Evolutionary conservation across 805 yeast genomes (phyloP).

Genomic region (Tetrapisispora arboricola): DNA sequence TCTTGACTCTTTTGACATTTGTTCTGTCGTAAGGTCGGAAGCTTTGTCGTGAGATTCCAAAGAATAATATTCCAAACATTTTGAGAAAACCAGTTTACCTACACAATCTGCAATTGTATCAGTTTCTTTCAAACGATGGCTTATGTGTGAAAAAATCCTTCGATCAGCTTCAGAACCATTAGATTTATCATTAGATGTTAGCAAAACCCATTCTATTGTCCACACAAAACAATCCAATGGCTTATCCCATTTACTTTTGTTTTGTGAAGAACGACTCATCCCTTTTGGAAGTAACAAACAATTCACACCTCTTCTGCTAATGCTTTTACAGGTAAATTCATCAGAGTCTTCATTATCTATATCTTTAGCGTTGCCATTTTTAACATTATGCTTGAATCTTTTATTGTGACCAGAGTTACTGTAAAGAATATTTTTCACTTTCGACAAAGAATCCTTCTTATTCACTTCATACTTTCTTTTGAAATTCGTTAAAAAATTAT

Average conservation of each 20-base stretch:
- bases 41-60: conserved; percentile 1
- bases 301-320: conserved; percentile 54
- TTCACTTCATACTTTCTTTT: conserved; percentile 53
- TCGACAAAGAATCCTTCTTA: conserved; percentile 39
- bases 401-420: conserved; percentile 12
- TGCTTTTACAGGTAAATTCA: conserved; percentile 12
- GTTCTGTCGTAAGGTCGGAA: neutral
- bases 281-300: conserved; percentile 58
- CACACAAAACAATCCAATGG: conserved; percentile 52
- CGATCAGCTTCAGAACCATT: neutral
- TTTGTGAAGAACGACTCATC: conserved; percentile 55
- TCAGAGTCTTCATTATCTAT: conserved; percentile 7
- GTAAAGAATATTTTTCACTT: conserved; percentile 36
- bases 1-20: conserved; percentile 10
- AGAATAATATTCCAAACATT: conserved; percentile 15
- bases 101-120: conserved; percentile 22
- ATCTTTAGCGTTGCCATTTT: neutral
- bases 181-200: conserved; percentile 6
- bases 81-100: conserved; percentile 24
- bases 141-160: conserved; percentile 30
- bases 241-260: conserved; percentile 64
- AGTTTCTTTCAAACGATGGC: conserved; percentile 30
- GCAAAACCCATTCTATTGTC: conserved; percentile 67
- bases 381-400: conserved; percentile 15
- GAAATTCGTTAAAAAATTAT: conserved; percentile 55